Evolutionary conservation across 2,329 filamentous ascomycete species (phyloP), one percentile per base, ranked within the genome.

Genomic region (Fusarium nanum): DNA sequence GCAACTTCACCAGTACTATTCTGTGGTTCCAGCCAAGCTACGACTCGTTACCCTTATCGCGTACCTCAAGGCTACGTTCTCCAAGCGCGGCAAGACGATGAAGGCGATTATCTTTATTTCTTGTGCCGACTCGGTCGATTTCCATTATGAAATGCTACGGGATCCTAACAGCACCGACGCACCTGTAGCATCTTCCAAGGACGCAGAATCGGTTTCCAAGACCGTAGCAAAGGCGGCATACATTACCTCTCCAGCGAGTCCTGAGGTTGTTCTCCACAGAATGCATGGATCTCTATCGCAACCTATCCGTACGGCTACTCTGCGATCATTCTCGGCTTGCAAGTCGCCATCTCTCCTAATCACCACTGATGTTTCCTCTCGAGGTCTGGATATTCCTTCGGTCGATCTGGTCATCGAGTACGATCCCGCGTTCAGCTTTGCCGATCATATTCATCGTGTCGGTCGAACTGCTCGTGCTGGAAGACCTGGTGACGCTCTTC

Each of bases 41-140:
- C 91, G 96, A 32, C 84, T 99, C 5, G 95, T 99, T 5, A 94
- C 95, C 0, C 86, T 99, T 22, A 89, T 94, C 27, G 91, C 93
- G 1, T 88, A 94, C 32, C 84, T 99, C 60, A 97, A 95, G 78
- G 90, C 93, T 20, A 90, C 94, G 0, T 98, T 99, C 79, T 91
- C 93, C 60, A 88, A 94, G 20, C 93, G 92, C 79, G 95, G 94
- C 1, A 93, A 93, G 2, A 92, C 97, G 20, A 98, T 97, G 93
- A 98, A 99, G 80, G 93, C 92, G 23, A 98, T 99, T 65, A 86
- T 99, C 37, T 99, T 99, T 82, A 92, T 99, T 50, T 97, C 95
- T 13, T 99, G 96, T 76, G 94, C 96, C 22, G 96, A 99, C 78
- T 96, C 93, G 2, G 96, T 98, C 63, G 94, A 99, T 78, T 99